These are phyloP conservation scores for Tanozyma kutaoensis DNA, from an alignment of 805 yeast species.

Conservation along the genomic window DNA sequence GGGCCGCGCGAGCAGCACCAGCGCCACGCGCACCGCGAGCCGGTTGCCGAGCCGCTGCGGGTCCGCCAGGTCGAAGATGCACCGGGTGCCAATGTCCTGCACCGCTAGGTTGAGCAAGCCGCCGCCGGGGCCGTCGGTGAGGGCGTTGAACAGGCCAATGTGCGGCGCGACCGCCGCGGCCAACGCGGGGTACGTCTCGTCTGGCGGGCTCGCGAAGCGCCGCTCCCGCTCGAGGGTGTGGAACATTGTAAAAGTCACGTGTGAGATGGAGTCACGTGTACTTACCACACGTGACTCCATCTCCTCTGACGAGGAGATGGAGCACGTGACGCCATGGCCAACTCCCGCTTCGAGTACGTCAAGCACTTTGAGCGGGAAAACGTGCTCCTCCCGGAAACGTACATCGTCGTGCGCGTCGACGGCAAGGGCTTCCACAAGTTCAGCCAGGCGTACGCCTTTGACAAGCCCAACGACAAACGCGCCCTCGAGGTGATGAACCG, in stretches of 20 bases:
- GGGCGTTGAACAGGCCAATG: slow-evolving; percentile 89
- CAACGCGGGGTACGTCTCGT: slow-evolving; percentile 68
- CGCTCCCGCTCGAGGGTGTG: slow-evolving; percentile 80
- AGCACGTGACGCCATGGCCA: slow-evolving; percentile 76
- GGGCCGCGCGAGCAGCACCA: slow-evolving; percentile 81
- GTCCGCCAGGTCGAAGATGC: slow-evolving; percentile 73
- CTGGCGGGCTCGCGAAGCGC: slow-evolving; percentile 80
- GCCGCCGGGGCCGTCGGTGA: slow-evolving; percentile 78
- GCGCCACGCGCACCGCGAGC: slow-evolving; percentile 70
- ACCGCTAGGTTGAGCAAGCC: slow-evolving; percentile 79
- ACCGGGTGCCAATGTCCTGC: slow-evolving; percentile 76
- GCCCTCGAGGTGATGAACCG: slow-evolving; percentile 75
- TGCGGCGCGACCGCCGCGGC: slow-evolving; percentile 91
- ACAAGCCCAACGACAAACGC: slow-evolving; percentile 73
- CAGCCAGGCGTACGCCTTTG: slow-evolving; percentile 58
- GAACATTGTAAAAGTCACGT: too few relatives aligned
- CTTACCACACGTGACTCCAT: too few relatives aligned
- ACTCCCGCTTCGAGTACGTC: slow-evolving; percentile 81
- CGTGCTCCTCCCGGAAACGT: slow-evolving; percentile 62
- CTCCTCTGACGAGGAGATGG: too few relatives aligned
- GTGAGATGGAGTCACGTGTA: too few relatives aligned
- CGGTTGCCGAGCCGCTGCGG: slow-evolving; percentile 71
- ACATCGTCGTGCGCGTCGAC: slow-evolving; percentile 76
- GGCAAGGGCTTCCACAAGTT: slow-evolving; percentile 92
- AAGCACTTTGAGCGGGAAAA: slow-evolving; percentile 66